Conservation (phyloP, 129 eudicot genomes). For the Tagetes patula region DNA sequence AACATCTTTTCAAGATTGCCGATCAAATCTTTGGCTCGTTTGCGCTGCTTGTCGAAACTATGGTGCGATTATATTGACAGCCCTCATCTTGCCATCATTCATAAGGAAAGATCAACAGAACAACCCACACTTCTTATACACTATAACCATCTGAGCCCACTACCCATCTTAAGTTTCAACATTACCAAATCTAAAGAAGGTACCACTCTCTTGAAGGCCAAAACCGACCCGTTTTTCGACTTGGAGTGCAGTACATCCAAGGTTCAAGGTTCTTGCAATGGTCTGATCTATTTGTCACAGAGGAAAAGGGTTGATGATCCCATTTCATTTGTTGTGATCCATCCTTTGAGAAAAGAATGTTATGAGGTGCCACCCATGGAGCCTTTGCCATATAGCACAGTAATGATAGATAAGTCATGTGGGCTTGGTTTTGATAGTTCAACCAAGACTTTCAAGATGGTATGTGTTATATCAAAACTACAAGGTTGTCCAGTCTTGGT, state of each 20-base stretch:
- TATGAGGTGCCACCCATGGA: background rate
- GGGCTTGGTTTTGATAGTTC: constrained; percentile 20
- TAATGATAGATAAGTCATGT: background rate
- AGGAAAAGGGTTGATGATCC: too few species aligned
- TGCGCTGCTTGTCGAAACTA: background rate
- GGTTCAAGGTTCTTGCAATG: constrained; percentile 12
- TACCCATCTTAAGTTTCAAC: background rate
- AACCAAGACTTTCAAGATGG: constrained; percentile 17
- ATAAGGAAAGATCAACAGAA: background rate
- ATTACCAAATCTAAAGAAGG: background rate
- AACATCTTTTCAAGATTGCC: constrained; percentile 9
- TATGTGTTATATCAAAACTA: background rate
- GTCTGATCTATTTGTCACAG: background rate
- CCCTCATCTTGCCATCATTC: background rate
- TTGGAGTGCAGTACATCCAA: background rate
- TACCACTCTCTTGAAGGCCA: background rate
- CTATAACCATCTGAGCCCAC: background rate
- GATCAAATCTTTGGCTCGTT: constrained; percentile 2
- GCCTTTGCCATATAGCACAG: background rate
- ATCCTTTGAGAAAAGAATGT: constrained; percentile 13
- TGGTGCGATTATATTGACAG: constrained; percentile 9
- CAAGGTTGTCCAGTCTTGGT: background rate
- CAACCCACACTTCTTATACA: background rate
- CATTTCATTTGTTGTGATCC: constrained; percentile 1
- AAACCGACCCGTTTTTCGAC: background rate